Evolutionary conservation across 495 filamentous ascomycete genomes (phyloP).

Genomic region (Talaromyces wortmannii): DNA sequence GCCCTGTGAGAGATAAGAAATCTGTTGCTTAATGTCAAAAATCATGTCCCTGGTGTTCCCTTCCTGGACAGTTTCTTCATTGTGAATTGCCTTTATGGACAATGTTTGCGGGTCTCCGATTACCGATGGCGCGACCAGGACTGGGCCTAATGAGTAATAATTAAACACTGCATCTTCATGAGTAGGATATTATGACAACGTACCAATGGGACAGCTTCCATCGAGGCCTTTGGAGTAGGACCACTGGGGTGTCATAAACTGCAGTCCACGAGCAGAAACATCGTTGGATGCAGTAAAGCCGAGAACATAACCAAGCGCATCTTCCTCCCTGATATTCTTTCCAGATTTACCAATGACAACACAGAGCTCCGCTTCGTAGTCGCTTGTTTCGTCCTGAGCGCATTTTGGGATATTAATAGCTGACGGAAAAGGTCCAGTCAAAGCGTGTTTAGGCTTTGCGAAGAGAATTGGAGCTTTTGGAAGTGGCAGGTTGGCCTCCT

Average conservation of each 20-base stretch:
- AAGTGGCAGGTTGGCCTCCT: conserved; percentile 30
- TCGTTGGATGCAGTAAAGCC: conserved; percentile 37
- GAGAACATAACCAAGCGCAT: conserved; percentile 33
- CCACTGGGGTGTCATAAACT: conserved; percentile 29
- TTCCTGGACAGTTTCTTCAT: conserved; percentile 20
- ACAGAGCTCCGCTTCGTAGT: conserved; percentile 41
- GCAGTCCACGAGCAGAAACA: conserved; percentile 27
- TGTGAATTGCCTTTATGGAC: conserved; percentile 19
- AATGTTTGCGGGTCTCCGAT: conserved; percentile 27
- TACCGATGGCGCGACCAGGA: conserved; percentile 24
- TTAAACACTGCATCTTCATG: no score
- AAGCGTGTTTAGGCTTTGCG: conserved; percentile 36
- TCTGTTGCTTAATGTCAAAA: conserved; percentile 21
- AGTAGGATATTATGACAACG: neutral
- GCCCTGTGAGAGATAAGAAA: conserved; percentile 29
- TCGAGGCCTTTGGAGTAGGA: conserved; percentile 38
- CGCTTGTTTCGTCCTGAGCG: conserved; percentile 38
- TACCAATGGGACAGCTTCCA: conserved; percentile 25
- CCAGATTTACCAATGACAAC: conserved; percentile 32
- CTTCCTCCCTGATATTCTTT: conserved; percentile 28
- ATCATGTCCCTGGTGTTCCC: conserved; percentile 25
- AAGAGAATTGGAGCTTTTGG: conserved; percentile 36
- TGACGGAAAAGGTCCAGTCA: conserved; percentile 34
- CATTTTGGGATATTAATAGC: conserved; percentile 32
- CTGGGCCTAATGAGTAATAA: conserved; percentile 16